Base-by-base conservation (phyloP, 495 filamentous ascomycete genomes). In the Penicillium roqueforti region DNA sequence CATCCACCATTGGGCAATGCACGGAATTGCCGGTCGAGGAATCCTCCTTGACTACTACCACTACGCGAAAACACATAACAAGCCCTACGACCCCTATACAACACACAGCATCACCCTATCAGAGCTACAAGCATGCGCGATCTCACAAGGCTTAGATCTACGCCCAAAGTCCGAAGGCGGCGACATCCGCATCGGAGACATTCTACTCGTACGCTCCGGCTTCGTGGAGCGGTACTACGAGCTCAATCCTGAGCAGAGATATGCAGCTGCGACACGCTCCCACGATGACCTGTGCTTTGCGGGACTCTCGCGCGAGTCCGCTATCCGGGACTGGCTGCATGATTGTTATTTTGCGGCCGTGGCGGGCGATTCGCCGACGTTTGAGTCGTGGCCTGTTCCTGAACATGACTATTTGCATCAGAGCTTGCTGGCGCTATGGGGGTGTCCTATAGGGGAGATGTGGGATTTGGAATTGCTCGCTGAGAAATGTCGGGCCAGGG, bases 201-300 rank as follows among this genome's bases (percentile, higher is more conserved):
- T 91, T 28, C 73, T 91, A 18, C 75, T 90, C 46, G 59, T 91
- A 28, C 78, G 88, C 38, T 83, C 79, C 1, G 86, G 87, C 0
- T 85, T 84, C 61, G 80, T 83, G 28, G 76, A 83, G 42, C 63
- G 76, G 10, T 83, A 87, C 55, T 60, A 80, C 50, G 54, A 57
- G 19, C 70, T 76, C 18, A 53, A 61, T 1, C 54, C 63, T 0
- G 75, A 71, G 23, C 76, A 75, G 49, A 68, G 76, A 37, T 56
- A 57, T 13, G 67, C 56, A 20, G 67, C 63, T 3, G 76, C 71
- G 9, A 58, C 71, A 23, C 73, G 79, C 40, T 56, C 60, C n/a
- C 73, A 72, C 38, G 75, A 76, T 16, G 67, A 74, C 4, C 70
- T 83, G 50, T 56, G 67, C 11, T 85, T 81, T 58, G 80, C 73